Evolutionary conservation across 371 early-diverging fungal genomes (phyloP), one percentile per base, ranked within the genome.

Genomic region (Syncephalastrum racemosum): DNA sequence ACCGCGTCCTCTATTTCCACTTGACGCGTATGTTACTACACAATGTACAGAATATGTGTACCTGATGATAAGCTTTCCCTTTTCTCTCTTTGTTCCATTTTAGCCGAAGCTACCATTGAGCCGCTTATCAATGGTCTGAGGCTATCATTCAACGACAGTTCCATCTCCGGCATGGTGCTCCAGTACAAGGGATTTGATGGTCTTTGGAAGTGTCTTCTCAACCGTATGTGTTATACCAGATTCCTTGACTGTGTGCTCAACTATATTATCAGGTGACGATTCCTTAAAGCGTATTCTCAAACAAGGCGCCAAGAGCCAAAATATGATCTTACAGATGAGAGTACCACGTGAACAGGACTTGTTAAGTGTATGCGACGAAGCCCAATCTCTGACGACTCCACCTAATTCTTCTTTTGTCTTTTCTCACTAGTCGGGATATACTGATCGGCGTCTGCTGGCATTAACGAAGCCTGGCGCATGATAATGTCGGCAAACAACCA

Each of bases 61-160:
- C 36, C 36, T 31, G 36, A 31, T 31, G 36, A 31, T 31, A 31
- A 10, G 36, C 36, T 31, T 31, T 8, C 36, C 36, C 36, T 31
- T 31, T 12, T 12, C 5, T 31, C 36, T 12, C 36, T 10, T 8
- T 24, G 36, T 14, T 49, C 25, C 12, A 15, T 18, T 53, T 4
- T 59, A 79, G 79, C 69, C 23, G 76, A 79, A 56, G 79, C 76
- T 2, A 79, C 79, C 4, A 79, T 79, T 56, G 79, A 79, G n/a
- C 79, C 79, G 5, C 56, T 79, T 53, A 56, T 79, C 27, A 69
- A 70, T 25, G 76, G 79, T 62, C 54, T 79, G 49, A 62, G 74
- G 39, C 56, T 74, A 14, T 75, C 79, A 3, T 79, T 72, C 56
- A 64, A 68, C 47, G 79, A 79, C 56, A 53, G 57, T 18, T 63